These are phyloP conservation scores for Blastobotrys peoriensis DNA, from an alignment of 805 yeast genomes.

Conservation along the genomic window DNA sequence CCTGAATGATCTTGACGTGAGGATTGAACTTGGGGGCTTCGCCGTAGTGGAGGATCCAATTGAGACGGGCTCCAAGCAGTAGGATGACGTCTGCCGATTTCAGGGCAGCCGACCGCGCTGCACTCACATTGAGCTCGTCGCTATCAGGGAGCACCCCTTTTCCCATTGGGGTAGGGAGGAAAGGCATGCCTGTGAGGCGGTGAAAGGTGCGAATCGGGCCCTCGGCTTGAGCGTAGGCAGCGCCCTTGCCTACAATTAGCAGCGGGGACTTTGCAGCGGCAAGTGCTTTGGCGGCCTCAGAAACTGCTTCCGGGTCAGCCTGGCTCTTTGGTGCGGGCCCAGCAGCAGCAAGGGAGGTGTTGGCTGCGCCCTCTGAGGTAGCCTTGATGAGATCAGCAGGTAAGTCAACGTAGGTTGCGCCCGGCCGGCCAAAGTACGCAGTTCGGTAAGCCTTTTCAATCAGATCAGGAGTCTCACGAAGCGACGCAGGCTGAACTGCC, in stretches of 20 bases:
- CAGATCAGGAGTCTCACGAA: constrained; percentile 34
- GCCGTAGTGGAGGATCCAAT: constrained; percentile 71
- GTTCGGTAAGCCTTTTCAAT: constrained; percentile 43
- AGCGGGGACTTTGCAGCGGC: constrained; percentile 42
- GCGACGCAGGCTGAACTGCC: constrained; percentile 38
- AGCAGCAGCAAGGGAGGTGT: constrained; percentile 16
- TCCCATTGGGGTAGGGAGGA: constrained; percentile 75
- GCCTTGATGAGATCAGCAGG: constrained; percentile 56
- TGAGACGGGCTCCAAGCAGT: constrained; percentile 59
- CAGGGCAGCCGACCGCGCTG: constrained; percentile 60
- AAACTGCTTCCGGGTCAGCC: constrained; percentile 35
- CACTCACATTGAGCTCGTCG: constrained; percentile 44
- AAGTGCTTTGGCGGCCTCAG: constrained; percentile 32
- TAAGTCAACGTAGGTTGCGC: constrained; percentile 56
- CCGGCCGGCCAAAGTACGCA: constrained; percentile 47
- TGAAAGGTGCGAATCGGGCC: constrained; percentile 38
- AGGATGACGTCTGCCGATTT: constrained; percentile 52
- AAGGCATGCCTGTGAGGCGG: constrained; percentile 40
- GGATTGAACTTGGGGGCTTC: constrained; percentile 46
- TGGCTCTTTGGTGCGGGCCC: constrained; percentile 32
- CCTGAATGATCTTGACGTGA: constrained; percentile 48
- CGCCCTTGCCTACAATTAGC: constrained; percentile 62
- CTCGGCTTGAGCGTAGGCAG: constrained; percentile 44
- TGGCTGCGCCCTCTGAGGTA: constrained; percentile 1
- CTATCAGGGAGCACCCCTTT: constrained; percentile 60